Conservation (phyloP, 441 rosid genomes). For the Aleurites moluccanus region DNA sequence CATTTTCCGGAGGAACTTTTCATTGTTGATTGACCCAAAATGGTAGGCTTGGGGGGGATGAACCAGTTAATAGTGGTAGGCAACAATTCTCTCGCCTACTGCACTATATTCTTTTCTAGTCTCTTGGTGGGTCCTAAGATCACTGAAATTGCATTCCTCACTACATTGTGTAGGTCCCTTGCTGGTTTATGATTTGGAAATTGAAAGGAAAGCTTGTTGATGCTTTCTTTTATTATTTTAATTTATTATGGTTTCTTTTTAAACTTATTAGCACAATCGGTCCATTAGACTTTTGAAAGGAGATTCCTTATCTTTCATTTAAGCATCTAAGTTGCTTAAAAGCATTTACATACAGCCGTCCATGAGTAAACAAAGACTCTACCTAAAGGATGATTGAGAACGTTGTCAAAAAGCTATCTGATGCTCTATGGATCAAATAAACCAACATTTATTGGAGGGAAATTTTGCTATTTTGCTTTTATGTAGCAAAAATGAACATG, state of each 20-base stretch:
- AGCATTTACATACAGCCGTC: constrained; percentile 11
- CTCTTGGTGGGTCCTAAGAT: constrained; percentile 12
- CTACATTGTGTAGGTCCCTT: constrained; percentile 13
- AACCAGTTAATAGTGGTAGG: not conserved
- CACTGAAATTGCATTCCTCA: constrained; percentile 9
- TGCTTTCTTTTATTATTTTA: constrained; percentile 31
- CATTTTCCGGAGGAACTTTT: not conserved
- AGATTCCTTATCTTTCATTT: constrained; percentile 49
- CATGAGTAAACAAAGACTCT: constrained; percentile 15
- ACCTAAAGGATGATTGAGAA: constrained; percentile 25
- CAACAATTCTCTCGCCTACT: constrained; percentile 11
- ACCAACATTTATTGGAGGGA: constrained; percentile 12
- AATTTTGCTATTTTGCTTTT: constrained; percentile 3
- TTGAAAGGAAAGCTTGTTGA: constrained; percentile 17
- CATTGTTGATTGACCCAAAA: constrained; percentile 18
- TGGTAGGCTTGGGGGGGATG: constrained; percentile 4
- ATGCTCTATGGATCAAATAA: constrained; percentile 36
- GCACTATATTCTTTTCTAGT: not conserved
- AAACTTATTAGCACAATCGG: constrained; percentile 25
- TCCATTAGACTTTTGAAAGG: constrained; percentile 39
- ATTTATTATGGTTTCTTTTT: constrained; percentile 27
- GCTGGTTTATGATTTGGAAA: constrained; percentile 19
- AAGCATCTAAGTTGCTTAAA: constrained; percentile 22
- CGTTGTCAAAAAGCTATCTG: constrained; percentile 36
- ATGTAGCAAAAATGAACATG: constrained; percentile 1